Base-by-base conservation (phyloP, 2,329 filamentous ascomycete species). In the Orbilia blumenaviensis region DNA sequence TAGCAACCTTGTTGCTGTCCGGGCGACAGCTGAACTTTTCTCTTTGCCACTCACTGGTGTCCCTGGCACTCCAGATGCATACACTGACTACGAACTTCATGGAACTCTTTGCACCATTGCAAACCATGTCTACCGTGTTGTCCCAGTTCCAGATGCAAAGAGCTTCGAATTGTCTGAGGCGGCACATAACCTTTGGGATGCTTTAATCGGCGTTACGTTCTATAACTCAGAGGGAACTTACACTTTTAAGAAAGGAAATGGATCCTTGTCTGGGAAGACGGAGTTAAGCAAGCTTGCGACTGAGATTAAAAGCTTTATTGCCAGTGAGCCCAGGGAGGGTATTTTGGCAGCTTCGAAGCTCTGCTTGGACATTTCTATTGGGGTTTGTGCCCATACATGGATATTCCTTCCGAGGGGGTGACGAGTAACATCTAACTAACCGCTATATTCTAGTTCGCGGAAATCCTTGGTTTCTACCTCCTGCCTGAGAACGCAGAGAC, bases 381-480 rank as follows among this genome's bases (percentile, higher is more conserved):
- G 73, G 9, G 67, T 66, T 58, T 44, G 62, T 63, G 12, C 32
- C 32, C 7, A 4, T n/a, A n/a, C n/a, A n/a, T n/a, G 12, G 1
- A n/a, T 23, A 23, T 23, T 25, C 0, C 21, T 21, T 21, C 2
- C 2, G 1, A 14, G 27, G 2, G 16, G 29, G 6, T 25, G 2
- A 50, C 29, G 18, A 6, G 16, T n/a, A 27, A 8, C 14, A 46
- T 23, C 42, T 46, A 46, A 29, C 27, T 60, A 54, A 34, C 23
- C 6, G 1, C 29, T 21, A 9, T 16, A 9, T 32, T 42, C 8
- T 56, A 77, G 73, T 77, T 93, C 80, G 88, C 90, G 1, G 90
- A 92, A 83, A 86, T 90, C 1, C 85, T 93, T 16, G 90, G 93
- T 80, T 93, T 88, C 83, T 93, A 91, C 81, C 85, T 93, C 4